A percentile compares a stretch with the other conserved stretches of the same genome.
Evolutionary conservation across 257 asterid species (phyloP).

Genomic region (Echium plantagineum): DNA sequence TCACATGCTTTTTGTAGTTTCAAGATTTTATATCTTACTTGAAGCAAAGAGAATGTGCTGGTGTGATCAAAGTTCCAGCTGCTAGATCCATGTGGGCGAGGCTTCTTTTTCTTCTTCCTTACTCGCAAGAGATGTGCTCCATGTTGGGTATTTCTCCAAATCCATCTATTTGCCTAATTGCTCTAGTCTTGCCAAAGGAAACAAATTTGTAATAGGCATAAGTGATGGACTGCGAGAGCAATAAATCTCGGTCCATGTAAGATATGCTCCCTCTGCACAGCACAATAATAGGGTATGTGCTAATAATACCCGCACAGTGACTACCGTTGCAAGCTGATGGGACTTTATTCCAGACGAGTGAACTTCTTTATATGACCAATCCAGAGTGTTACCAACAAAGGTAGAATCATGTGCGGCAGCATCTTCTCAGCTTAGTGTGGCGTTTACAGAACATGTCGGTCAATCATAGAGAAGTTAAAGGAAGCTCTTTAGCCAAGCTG

Average conservation of each 20-base stretch:
- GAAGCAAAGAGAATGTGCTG: conserved; percentile 95
- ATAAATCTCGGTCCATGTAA: no score
- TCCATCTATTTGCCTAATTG: conserved; percentile 63
- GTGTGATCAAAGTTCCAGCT: conserved; percentile 83
- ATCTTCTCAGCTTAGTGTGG: neutral
- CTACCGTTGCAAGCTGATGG: neutral
- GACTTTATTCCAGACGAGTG: neutral
- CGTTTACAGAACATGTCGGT: neutral
- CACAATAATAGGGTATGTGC: neutral
- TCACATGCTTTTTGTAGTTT: conserved; percentile 38
- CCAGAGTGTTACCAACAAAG: neutral
- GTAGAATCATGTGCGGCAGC: neutral
- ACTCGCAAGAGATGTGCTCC: conserved; percentile 58
- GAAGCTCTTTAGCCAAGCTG: neutral
- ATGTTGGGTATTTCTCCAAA: conserved; percentile 68
- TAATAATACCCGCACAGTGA: neutral
- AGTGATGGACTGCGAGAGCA: conserved; percentile 7
- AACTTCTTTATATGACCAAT: neutral
- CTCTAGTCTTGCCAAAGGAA: conserved; percentile 79
- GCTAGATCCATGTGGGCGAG: conserved; percentile 69
- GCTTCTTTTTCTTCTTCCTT: conserved; percentile 74
- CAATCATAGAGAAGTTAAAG: no score
- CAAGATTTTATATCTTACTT: conserved; percentile 72
- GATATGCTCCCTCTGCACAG: no score
- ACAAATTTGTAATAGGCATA: conserved; percentile 43